phyloP scores from a whole-genome alignment of 306 rosid species.

The Gleditsia sinensis region DNA sequence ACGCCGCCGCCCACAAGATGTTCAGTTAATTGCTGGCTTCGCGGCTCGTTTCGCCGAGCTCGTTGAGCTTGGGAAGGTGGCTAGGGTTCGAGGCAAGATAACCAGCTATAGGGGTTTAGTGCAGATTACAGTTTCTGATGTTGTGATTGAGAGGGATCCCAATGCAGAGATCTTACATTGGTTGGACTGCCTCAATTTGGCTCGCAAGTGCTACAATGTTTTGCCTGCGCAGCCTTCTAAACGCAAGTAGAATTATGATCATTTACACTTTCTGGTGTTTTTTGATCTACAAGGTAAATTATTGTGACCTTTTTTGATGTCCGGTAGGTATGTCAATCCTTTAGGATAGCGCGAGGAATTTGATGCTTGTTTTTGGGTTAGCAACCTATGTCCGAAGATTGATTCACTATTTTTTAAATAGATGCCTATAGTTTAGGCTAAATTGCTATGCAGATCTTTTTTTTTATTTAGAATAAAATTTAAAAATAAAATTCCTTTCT shows the following conservation, averaged over 20 bases:
- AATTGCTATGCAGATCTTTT: too few relatives aligned
- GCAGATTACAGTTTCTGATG: constrained; percentile 81
- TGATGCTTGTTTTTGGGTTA: too few relatives aligned
- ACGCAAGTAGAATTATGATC: background rate
- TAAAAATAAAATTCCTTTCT: too few relatives aligned
- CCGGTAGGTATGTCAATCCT: too few relatives aligned
- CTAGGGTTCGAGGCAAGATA: constrained; percentile 68
- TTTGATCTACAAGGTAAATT: too few relatives aligned
- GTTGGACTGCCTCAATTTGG: constrained; percentile 68
- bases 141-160: constrained; percentile 71
- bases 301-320: too few relatives aligned
- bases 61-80: constrained; percentile 53
- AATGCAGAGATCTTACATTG: constrained; percentile 73
- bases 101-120: constrained; percentile 45
- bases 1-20: constrained; percentile 53
- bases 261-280: too few relatives aligned
- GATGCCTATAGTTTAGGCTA: too few relatives aligned
- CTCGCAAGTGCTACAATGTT: constrained; percentile 60
- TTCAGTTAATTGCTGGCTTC: constrained; percentile 43
- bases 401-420: too few relatives aligned
- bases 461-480: too few relatives aligned
- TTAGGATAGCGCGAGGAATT: too few relatives aligned
- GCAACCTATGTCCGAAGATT: too few relatives aligned
- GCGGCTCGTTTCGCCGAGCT: constrained; percentile 41
- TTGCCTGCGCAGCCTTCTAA: background rate